A percentile compares a stretch with the other conserved stretches of the same genome.
phyloP scores from a whole-genome alignment of 306 rosid genomes.

The Potentilla sterilis region DNA sequence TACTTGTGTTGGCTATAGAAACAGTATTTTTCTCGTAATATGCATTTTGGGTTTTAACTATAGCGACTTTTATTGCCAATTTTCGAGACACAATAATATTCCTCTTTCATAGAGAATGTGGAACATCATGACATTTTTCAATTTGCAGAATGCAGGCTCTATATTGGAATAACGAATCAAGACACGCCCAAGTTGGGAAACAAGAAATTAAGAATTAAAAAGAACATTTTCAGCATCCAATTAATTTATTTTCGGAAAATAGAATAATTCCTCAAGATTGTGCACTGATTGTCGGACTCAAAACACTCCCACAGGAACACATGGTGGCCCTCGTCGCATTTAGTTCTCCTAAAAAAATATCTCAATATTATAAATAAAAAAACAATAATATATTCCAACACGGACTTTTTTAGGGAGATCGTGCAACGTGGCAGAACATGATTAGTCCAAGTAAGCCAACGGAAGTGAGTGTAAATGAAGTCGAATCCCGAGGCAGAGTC shows the following conservation, averaged over 20 bases:
- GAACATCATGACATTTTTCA: neutral
- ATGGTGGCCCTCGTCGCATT: conserved; percentile 35
- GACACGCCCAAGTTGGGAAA: neutral
- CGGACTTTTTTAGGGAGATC: conserved; percentile 13
- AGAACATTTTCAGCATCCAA: neutral
- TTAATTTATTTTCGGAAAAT: neutral
- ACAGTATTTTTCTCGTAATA: neutral
- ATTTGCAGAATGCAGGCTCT: neutral
- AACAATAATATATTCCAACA: neutral
- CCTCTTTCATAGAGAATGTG: neutral
- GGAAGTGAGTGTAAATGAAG: conserved; percentile 9
- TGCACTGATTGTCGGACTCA: conserved; percentile 35
- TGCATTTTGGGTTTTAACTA: neutral
- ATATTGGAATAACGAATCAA: neutral
- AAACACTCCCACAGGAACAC: neutral
- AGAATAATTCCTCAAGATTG: conserved; percentile 27
- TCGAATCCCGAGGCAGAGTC: conserved; percentile 37
- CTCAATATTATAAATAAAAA: neutral
- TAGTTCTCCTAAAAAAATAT: neutral
- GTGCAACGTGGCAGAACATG: conserved; percentile 23
- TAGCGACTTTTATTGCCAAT: fast-evolving
- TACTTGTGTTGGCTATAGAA: neutral
- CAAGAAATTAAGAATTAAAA: neutral
- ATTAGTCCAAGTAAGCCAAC: conserved; percentile 14
- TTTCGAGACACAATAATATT: neutral